Evolutionary conservation across 768 basidiomycete genomes (phyloP).

Genomic region (Saitozyma podzolica): DNA sequence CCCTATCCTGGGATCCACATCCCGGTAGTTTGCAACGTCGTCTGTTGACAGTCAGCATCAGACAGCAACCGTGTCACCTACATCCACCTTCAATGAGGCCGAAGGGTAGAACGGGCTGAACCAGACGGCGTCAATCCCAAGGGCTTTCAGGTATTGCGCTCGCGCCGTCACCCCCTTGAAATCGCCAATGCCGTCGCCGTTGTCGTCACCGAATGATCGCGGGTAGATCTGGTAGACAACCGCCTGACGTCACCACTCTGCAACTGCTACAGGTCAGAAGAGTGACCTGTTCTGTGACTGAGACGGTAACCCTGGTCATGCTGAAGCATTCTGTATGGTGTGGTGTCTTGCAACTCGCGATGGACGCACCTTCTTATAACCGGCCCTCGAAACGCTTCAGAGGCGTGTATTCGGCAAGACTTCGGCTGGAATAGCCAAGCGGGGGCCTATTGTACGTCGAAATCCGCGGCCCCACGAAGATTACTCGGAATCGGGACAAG

Average conservation of each 20-base stretch:
- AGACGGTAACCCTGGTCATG: no score
- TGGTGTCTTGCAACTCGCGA: no score
- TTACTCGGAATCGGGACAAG: no score
- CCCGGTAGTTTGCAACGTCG: constrained; percentile 18
- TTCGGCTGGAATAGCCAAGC: no score
- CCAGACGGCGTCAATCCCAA: constrained; percentile 20
- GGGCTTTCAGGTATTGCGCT: constrained; percentile 6
- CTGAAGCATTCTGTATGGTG: no score
- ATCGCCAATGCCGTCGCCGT: constrained; percentile 19
- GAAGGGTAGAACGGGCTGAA: constrained; percentile 19
- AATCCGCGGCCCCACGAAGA: no score
- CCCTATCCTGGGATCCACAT: constrained; percentile 16
- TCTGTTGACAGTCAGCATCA: constrained; percentile 9
- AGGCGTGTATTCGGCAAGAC: no score
- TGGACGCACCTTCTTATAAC: no score
- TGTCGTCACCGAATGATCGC: constrained; percentile 14
- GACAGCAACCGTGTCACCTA: neutral
- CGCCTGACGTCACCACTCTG: constrained; percentile 19
- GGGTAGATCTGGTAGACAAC: constrained; percentile 22
- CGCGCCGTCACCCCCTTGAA: constrained; percentile 6
- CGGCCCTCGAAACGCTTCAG: no score
- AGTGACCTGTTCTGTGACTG: no score
- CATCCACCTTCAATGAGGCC: constrained; percentile 19
- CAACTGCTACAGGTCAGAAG: no score
- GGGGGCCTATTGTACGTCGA: no score